Percentiles rank a stretch among this genome's conserved stretches.
Conservation (phyloP, 140 eudicot genomes). For the Senecio squalidus region DNA sequence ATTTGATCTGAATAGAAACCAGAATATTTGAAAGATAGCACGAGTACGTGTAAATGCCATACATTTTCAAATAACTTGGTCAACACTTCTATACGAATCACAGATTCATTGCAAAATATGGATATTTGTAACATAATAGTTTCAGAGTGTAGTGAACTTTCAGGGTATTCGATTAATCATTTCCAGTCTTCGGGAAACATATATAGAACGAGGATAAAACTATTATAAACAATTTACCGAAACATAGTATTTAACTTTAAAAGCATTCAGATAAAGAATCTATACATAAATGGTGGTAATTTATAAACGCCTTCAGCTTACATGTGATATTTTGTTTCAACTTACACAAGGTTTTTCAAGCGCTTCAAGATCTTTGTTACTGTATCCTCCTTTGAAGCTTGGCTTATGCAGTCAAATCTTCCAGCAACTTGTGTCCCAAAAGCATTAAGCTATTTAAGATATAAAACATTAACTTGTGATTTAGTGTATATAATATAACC, state of each 20-base stretch:
- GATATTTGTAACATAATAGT: not conserved
- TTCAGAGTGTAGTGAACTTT: too few relatives aligned
- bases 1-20: not conserved
- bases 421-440: conserved; percentile 75
- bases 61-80: not conserved
- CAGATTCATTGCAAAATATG: not conserved
- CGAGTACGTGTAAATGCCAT: not conserved
- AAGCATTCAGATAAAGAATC: not conserved
- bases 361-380: conserved; percentile 59
- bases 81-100: not conserved
- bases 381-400: conserved; percentile 68
- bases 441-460: conserved; percentile 58
- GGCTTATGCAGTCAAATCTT: conserved; percentile 53
- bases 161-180: too few relatives aligned
- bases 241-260: not conserved
- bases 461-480: conserved; percentile 4
- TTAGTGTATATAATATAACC: conserved; percentile 9
- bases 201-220: too few relatives aligned
- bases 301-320: not conserved
- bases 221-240: not conserved
- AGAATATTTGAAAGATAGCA: not conserved
- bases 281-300: not conserved
- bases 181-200: too few relatives aligned
- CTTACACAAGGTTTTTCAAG: conserved; percentile 82
- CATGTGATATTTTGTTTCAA: conserved; percentile 10